These are phyloP conservation scores for Phytophthora pseudosyringae DNA, from an alignment of 352 stramenopile species.

Conservation along the genomic window DNA sequence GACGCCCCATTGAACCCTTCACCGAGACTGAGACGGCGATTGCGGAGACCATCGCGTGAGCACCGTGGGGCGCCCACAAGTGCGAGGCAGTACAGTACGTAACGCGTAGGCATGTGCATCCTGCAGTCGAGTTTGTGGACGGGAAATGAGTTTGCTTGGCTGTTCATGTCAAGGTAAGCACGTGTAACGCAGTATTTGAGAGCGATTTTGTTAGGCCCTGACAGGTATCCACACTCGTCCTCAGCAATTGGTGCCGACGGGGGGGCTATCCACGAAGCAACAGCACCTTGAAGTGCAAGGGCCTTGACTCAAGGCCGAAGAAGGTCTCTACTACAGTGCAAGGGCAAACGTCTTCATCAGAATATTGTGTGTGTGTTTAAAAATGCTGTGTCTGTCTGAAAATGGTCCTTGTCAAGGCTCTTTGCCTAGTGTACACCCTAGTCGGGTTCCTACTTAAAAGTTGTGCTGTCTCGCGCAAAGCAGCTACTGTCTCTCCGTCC, in stretches of 20 bases:
- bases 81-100: neutral
- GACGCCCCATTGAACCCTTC: slow-evolving; percentile 8
- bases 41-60: neutral
- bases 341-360: neutral
- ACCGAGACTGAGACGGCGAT: neutral
- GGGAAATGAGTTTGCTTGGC: neutral
- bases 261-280: neutral
- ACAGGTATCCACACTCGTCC: too few species aligned
- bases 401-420: slow-evolving; percentile 4
- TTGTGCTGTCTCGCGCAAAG: too few species aligned
- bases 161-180: neutral
- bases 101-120: slow-evolving; percentile 20
- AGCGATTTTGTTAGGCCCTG: too few species aligned
- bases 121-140: slow-evolving; percentile 1
- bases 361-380: slow-evolving; percentile 13
- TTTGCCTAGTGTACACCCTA: slow-evolving; percentile 32
- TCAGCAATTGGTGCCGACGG: too few species aligned
- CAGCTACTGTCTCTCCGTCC: too few species aligned
- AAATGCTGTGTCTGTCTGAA: neutral
- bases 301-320: too few species aligned
- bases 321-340: neutral
- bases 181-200: too few species aligned
- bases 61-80: neutral
- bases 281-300: too few species aligned
- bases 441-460: too few species aligned